Evolutionary conservation across 345 rosid species (phyloP).

Genomic region (Durio zibethinus): DNA sequence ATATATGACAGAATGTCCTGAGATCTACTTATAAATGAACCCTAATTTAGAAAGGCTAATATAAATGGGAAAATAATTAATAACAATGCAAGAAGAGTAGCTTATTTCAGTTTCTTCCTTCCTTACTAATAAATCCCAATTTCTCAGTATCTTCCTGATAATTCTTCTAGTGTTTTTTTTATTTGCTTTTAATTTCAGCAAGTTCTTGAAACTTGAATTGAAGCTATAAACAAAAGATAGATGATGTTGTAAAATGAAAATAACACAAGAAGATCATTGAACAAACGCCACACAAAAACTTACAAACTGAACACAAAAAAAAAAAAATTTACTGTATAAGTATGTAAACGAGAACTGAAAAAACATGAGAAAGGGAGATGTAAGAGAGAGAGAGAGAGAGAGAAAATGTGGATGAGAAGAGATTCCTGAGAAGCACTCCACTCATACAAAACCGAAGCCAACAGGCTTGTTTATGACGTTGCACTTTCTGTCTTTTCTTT

Average conservation of each 20-base stretch:
- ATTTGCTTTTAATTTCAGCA: background rate
- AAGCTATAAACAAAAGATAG: conserved; percentile 2
- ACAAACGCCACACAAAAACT: conserved; percentile 15
- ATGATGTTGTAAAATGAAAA: too few species aligned
- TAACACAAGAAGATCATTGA: conserved; percentile 27
- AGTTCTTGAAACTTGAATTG: background rate
- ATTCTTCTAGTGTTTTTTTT: background rate
- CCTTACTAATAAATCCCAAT: background rate
- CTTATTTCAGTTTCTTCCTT: conserved; percentile 5
- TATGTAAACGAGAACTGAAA: background rate
- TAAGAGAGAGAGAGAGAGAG: conserved; percentile 4
- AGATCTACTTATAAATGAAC: conserved; percentile 35
- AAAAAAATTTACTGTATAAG: background rate
- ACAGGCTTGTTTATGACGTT: conserved; percentile 35
- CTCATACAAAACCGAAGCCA: conserved; percentile 32
- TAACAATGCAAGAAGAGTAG: conserved; percentile 11
- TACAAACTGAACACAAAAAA: background rate
- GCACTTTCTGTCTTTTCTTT: conserved; percentile 55
- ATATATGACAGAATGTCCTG: conserved; percentile 14
- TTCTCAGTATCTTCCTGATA: background rate
- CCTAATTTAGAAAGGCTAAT: conserved; percentile 42
- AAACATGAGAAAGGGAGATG: background rate
- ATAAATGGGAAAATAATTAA: conserved; percentile 23
- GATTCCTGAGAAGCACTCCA: conserved; percentile 31
- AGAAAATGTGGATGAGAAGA: conserved; percentile 30